Conservation (phyloP, 176 grass and related monocot species). For the Rhynchospora pubera region DNA sequence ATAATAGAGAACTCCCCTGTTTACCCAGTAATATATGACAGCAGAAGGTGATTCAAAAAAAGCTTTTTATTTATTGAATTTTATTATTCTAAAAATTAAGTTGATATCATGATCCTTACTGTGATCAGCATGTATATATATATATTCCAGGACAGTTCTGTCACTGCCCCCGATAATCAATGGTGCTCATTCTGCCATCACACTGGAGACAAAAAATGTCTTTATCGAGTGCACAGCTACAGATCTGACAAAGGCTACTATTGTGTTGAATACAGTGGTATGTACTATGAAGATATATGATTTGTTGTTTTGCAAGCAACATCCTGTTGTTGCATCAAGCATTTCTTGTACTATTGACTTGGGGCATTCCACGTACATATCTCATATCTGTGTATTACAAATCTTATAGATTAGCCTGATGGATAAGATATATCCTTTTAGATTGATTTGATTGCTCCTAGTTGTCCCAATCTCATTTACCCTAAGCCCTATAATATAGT, state of each 20-base stretch:
- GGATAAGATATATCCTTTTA: neutral
- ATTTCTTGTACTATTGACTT: neutral
- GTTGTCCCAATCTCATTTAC: neutral
- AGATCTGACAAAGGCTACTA: slow-evolving; percentile 93
- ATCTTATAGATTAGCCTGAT: neutral
- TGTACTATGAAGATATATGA: neutral
- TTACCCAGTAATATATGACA: slow-evolving; percentile 94
- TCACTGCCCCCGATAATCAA: slow-evolving; percentile 94
- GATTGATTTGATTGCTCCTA: neutral
- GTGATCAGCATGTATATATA: slow-evolving; percentile 10
- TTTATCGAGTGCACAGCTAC: slow-evolving; percentile 98
- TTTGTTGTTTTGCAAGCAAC: neutral
- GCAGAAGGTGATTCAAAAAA: slow-evolving; percentile 49
- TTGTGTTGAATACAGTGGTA: slow-evolving; percentile 98
- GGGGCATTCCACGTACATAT: neutral
- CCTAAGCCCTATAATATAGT: neutral
- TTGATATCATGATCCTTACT: slow-evolving; percentile 14
- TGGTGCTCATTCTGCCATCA: slow-evolving; percentile 88
- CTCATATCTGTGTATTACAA: neutral
- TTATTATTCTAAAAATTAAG: neutral
- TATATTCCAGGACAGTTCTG: slow-evolving; percentile 69
- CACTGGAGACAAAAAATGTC: slow-evolving; percentile 68
- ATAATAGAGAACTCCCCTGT: slow-evolving; percentile 93
- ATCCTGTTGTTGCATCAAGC: neutral
- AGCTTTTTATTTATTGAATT: neutral